Evolutionary conservation across 495 filamentous ascomycete species (phyloP).

Genomic region (Penicillium alfredii): DNA sequence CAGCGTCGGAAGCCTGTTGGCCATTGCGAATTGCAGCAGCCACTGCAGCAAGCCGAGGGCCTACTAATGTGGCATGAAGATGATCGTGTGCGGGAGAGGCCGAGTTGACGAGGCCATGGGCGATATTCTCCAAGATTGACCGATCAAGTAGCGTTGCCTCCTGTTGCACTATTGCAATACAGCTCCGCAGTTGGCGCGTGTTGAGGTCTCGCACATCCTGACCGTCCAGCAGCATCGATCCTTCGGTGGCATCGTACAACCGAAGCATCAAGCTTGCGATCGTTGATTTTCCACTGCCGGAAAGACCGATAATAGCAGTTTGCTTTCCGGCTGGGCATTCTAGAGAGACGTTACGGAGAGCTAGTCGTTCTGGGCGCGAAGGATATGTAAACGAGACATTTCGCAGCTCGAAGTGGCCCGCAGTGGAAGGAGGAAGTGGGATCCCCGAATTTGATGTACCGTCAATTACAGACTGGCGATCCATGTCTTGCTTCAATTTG

Average conservation of each 20-base stretch:
- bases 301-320: conserved; percentile 63
- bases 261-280: conserved; percentile 51
- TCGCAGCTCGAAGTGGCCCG: conserved; percentile 44
- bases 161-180: conserved; percentile 60
- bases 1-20: conserved; percentile 26
- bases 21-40: conserved; percentile 31
- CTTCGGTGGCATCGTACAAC: conserved; percentile 42
- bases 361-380: conserved; percentile 52
- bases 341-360: too few species aligned
- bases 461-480: conserved; percentile 47
- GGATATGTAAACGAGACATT: conserved; percentile 59
- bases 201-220: conserved; percentile 51
- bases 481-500: conserved; percentile 46
- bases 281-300: conserved; percentile 69
- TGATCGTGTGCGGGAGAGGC: conserved; percentile 39
- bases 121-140: conserved; percentile 65
- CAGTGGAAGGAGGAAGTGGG: conserved; percentile 28
- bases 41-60: conserved; percentile 26
- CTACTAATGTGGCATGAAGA: conserved; percentile 28
- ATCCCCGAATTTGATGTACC: conserved; percentile 32
- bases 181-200: conserved; percentile 48
- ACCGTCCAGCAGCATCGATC: conserved; percentile 48
- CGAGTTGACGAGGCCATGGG: conserved; percentile 57
- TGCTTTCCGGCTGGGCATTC: conserved; percentile 51
- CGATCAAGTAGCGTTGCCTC: conserved; percentile 59